Evolutionary conservation across 495 filamentous ascomycete species (phyloP).

Genomic region (Mytilinidion resinicola): DNA sequence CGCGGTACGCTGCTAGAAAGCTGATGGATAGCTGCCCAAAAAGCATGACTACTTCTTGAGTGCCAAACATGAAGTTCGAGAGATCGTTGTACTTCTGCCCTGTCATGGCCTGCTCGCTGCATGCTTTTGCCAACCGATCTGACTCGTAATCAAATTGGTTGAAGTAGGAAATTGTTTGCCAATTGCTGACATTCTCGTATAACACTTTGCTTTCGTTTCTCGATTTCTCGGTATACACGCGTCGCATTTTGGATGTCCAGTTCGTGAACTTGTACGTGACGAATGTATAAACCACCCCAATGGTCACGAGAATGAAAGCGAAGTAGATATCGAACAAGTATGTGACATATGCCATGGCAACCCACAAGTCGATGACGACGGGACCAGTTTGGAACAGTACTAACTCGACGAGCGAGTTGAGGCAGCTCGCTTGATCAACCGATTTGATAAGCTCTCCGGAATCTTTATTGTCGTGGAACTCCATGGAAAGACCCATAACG

Average conservation of each 20-base stretch:
- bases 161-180: constrained; percentile 64
- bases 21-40: constrained; percentile 56
- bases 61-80: constrained; percentile 34
- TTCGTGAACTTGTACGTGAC: constrained; percentile 21
- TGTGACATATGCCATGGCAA: constrained; percentile 64
- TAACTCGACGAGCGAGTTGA: constrained; percentile 58
- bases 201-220: constrained; percentile 55
- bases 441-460: constrained; percentile 63
- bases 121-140: constrained; percentile 46
- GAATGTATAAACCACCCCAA: constrained; percentile 58
- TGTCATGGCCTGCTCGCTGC: constrained; percentile 22
- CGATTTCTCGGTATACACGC: constrained; percentile 30
- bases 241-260: constrained; percentile 7
- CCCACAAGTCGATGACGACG: constrained; percentile 61
- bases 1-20: constrained; percentile 63
- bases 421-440: constrained; percentile 55
- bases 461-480: constrained; percentile 71
- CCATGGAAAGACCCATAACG: constrained; percentile 68
- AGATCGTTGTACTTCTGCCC: constrained; percentile 30
- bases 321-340: constrained; percentile 66
- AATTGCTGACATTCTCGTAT: constrained; percentile 58
- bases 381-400: constrained; percentile 61
- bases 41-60: constrained; percentile 56
- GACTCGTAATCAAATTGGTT: constrained; percentile 64
- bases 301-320: constrained; percentile 60